These are phyloP conservation scores for Pythium brachiatum DNA, from an alignment of 352 stramenopile species.

Conservation along the genomic window DNA sequence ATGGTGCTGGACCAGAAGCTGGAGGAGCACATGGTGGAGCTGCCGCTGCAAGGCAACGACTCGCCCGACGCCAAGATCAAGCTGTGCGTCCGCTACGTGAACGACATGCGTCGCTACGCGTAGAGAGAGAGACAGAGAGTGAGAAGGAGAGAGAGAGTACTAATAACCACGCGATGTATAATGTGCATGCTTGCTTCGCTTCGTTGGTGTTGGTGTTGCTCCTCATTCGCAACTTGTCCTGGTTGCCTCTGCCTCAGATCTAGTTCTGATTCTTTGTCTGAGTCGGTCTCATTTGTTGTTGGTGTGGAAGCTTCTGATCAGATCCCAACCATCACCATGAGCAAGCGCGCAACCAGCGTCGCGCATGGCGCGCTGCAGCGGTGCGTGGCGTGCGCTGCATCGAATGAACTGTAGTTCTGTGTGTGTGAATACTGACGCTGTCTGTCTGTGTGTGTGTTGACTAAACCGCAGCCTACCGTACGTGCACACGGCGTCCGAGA, in stretches of 20 bases:
- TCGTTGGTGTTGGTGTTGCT: background rate
- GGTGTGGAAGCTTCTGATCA: background rate
- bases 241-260: background rate
- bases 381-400: slow-evolving; percentile 21
- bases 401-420: background rate
- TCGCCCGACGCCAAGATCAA: slow-evolving; percentile 56
- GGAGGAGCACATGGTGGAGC: slow-evolving; percentile 41
- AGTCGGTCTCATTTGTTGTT: slow-evolving; percentile 1
- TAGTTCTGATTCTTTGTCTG: background rate
- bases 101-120: slow-evolving; percentile 80
- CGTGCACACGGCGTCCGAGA: slow-evolving; percentile 75
- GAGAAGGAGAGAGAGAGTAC: background rate
- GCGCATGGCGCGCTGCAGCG: slow-evolving; percentile 69
- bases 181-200: no score
- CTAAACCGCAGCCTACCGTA: slow-evolving; percentile 54
- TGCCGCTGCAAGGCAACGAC: slow-evolving; percentile 51
- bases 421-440: background rate
- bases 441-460: background rate
- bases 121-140: slow-evolving; percentile 23
- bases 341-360: slow-evolving; percentile 26
- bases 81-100: slow-evolving; percentile 84
- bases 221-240: no score
- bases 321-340: background rate
- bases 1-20: slow-evolving; percentile 53
- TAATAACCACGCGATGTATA: no score